phyloP scores from a whole-genome alignment of 306 rosid genomes.

The Ochetophila trinervis region DNA sequence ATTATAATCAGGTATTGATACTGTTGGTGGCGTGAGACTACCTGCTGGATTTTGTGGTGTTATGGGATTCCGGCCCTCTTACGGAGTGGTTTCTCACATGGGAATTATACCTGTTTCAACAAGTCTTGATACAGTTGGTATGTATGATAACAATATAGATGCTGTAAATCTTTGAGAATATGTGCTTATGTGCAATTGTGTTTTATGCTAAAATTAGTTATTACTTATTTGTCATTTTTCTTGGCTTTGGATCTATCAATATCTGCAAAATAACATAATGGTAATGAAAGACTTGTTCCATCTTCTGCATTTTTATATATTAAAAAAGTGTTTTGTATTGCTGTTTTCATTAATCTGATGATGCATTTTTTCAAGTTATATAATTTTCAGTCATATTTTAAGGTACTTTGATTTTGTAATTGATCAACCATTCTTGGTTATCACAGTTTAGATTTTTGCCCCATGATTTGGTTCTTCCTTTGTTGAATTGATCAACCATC shows the following conservation, averaged over 20 bases:
- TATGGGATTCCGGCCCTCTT: constrained; percentile 91
- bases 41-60: constrained; percentile 94
- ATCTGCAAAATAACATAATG: not conserved
- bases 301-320: not conserved
- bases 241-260: not conserved
- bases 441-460: too few relatives aligned
- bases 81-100: constrained; percentile 76
- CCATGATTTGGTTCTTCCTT: not conserved
- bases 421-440: not conserved
- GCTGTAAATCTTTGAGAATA: not conserved
- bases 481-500: not conserved
- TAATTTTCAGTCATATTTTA: not conserved
- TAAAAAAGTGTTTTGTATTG: not conserved
- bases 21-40: constrained; percentile 88
- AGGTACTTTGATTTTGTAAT: not conserved
- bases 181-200: not conserved
- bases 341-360: not conserved
- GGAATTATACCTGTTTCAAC: constrained; percentile 72
- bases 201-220: not conserved
- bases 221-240: not conserved
- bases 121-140: constrained; percentile 92
- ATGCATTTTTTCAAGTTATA: not conserved
- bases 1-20: constrained; percentile 66
- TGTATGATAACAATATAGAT: constrained; percentile 21
- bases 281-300: not conserved